Percentiles rank a stretch among this genome's conserved stretches.
Evolutionary conservation across 768 basidiomycete genomes (phyloP).

Genomic region (Leccinum subgranulosum): DNA sequence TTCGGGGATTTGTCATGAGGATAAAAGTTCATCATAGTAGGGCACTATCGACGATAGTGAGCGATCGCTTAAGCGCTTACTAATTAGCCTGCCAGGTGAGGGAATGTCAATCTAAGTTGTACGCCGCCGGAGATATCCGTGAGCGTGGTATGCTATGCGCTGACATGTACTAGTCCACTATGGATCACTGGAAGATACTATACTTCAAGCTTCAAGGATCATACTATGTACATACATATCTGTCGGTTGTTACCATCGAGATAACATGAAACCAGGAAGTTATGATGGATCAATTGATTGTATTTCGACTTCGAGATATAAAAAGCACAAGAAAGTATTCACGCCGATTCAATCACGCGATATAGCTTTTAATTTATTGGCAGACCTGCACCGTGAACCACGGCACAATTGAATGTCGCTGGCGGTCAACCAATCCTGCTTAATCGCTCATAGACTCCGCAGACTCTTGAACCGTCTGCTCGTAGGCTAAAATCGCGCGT

Average conservation of each 20-base stretch:
- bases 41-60: neutral
- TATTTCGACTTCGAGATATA: neutral
- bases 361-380: no score
- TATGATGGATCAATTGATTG: neutral
- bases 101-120: neutral
- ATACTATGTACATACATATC: neutral
- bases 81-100: neutral
- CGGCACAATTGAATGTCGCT: neutral
- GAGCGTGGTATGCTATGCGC: neutral
- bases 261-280: neutral
- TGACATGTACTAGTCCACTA: no score
- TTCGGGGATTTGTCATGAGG: constrained; percentile 9
- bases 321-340: neutral
- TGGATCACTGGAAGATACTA: no score
- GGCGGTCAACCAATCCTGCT: neutral
- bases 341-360: neutral
- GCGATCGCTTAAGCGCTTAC: neutral
- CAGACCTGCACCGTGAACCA: neutral
- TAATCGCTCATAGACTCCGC: neutral
- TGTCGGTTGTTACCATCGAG: neutral
- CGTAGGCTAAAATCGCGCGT: neutral
- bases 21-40: constrained; percentile 8
- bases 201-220: no score
- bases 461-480: neutral
- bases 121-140: constrained; percentile 4